Evolutionary conservation across 805 yeast species (phyloP), one percentile per base, ranked within the genome.

Genomic region (Lipomyces chichibuensis): DNA sequence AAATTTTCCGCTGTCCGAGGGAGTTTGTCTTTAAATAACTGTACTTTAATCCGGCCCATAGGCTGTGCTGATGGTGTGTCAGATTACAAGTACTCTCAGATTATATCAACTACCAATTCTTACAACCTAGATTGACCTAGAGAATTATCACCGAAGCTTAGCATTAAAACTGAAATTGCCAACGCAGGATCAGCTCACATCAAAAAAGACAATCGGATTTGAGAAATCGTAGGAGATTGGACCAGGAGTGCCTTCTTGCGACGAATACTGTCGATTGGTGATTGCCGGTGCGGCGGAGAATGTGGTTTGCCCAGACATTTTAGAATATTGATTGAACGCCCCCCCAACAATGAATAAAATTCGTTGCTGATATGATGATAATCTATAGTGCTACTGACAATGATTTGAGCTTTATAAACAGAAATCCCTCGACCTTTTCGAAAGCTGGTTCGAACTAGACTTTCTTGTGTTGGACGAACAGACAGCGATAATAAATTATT

Each of bases 1-100:
- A 84, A 84, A 72, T 84, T 84, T 68, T 84, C 87, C 23, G 80
- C 69, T 0, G 87, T 84, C 74, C 72, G 75, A 0, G 87, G 86
- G 13, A 83, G 72, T 23, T 75, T 72, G 7, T 78, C 79, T 6
- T 79, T 75, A 70, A 74, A 82, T 13, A 84, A 76, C 71, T 80
- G 78, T 55, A 84, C 79, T 71, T 84, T 83, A 65, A 84, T 75
- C 37, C 87, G 71, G 0, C 86, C 86, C 43, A 80, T 63, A 1
- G 69, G 69, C 57, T 75, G 74, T 2, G 76, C 78, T 67, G 63
- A 32, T 52, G n/a, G 59, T 52, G 13, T 37, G 14, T 37, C 14
- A 37, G 39, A 37, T 14, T 11, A 37, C 17, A 37, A 11, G 39
- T 37, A 37, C 39, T 14, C 17, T 14, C 35, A 37, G 33, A n/a